Base-by-base conservation (phyloP, 768 basidiomycete genomes). In the Naganishia antarctica region DNA sequence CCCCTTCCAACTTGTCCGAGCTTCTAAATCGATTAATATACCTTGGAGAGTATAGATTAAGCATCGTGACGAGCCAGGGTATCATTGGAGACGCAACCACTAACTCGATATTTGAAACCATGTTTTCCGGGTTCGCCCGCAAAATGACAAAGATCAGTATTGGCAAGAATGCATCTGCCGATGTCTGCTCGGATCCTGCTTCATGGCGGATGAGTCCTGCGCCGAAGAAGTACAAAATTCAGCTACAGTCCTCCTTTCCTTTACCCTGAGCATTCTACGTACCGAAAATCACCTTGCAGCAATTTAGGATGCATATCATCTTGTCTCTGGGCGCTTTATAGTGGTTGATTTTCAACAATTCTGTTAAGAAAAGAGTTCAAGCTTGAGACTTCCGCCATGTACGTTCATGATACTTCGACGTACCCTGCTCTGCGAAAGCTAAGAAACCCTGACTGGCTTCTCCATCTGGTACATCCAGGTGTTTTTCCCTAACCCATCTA, bases 271-370 rank as follows among this genome's bases (percentile, higher is more conserved):
- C n/a, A n/a, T 48, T 40, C 13, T 28, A 78, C 87, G 66, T 68
- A 92, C 94, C 96, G 72, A 96, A 98, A 70, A 99, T 98, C 77
- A 99, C 91, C 80, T 99, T 99, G 85, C 93, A 99, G 77, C 86
- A 89, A 74, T 99, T 99, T 53, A 98, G 79, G 41, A 98, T 88
- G 77, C 96, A 98, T 61, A 99, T 98, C 58, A 98, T 81, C 79
- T 99, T 99, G 78, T 99, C 96, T 45, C 96, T 83, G 8, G 96
- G 96, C 11, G 96, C 96, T 77, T 98, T 98, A 81, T 98, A 99
- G 74, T 97, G 92, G 72, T 96, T 98, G 67, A 99, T 87, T 82
- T 97, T 98, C 70, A 91, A 78, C 45, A 99, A 81, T 77, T 99
- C 96, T 73, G 50, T 16, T 18, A 28, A n/a, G 60, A 49, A 9